Evolutionary conservation across 495 filamentous ascomycete species (phyloP).

Genomic region (Xylaria flabelliformis): DNA sequence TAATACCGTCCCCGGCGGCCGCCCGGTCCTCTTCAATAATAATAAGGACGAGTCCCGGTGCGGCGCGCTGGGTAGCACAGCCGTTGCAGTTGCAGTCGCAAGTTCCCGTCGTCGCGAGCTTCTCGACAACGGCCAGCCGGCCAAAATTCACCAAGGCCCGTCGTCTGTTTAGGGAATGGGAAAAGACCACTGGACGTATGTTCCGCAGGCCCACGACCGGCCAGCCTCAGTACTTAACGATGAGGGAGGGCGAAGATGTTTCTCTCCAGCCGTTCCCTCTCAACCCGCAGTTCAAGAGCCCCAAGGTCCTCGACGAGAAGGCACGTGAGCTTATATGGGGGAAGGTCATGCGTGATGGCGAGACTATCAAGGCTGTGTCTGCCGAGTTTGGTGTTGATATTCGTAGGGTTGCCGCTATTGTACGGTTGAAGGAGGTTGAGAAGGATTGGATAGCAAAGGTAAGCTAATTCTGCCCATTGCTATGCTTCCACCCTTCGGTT

Average conservation of each 20-base stretch:
- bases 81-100: constrained; percentile 15
- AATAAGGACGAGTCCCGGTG: constrained; percentile 13
- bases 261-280: constrained; percentile 67
- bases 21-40: constrained; percentile 19
- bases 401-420: constrained; percentile 85
- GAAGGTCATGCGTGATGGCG: constrained; percentile 65
- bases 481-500: constrained; percentile 28
- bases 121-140: constrained; percentile 39
- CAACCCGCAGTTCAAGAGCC: constrained; percentile 73
- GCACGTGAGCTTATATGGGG: constrained; percentile 77
- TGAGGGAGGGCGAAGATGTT: too few species aligned
- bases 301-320: constrained; percentile 76
- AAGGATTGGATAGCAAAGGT: constrained; percentile 78
- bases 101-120: constrained; percentile 21
- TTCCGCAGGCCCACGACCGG: constrained; percentile 64
- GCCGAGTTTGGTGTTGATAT: constrained; percentile 80
- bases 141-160: constrained; percentile 46
- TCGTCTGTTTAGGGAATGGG: constrained; percentile 70
- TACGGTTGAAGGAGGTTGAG: constrained; percentile 86
- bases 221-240: constrained; percentile 65
- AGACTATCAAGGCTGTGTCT: constrained; percentile 79
- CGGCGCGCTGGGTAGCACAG: constrained; percentile 16
- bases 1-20: constrained; percentile 32
- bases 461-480: constrained; percentile 36
- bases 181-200: constrained; percentile 61